phyloP scores from a whole-genome alignment of 1,284 basidiomycete species.

The Malassezia vespertilionis region DNA sequence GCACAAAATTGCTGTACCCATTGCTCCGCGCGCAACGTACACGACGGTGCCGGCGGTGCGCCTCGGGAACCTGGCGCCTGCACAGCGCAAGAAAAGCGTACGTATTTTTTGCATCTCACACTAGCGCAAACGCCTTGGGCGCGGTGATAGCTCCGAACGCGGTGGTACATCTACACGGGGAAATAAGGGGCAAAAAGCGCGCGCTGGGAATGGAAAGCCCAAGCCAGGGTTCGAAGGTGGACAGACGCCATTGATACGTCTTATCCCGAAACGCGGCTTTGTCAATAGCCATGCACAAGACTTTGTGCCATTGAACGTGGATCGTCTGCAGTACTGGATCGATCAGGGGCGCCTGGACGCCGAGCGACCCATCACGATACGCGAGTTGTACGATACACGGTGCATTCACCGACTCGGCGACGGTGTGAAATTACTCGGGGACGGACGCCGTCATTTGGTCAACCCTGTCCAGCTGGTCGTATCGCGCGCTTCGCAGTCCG shows the following conservation, averaged over 20 bases:
- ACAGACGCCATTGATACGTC: slow-evolving; percentile 82
- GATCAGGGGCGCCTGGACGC: slow-evolving; percentile 68
- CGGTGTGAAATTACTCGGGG: slow-evolving; percentile 81
- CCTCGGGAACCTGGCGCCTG: slow-evolving; percentile 17
- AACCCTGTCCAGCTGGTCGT: slow-evolving; percentile 69
- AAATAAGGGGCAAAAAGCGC: slow-evolving; percentile 89
- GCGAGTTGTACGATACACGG: slow-evolving; percentile 69
- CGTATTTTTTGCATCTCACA: neutral
- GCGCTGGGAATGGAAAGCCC: slow-evolving; percentile 78
- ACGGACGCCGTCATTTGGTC: slow-evolving; percentile 61
- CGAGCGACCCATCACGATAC: slow-evolving; percentile 74
- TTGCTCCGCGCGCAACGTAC: neutral
- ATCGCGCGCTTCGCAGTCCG: slow-evolving; percentile 73
- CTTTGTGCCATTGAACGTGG: slow-evolving; percentile 74
- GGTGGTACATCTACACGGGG: slow-evolving; percentile 87
- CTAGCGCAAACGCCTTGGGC: slow-evolving; percentile 82
- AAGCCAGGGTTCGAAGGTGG: slow-evolving; percentile 78
- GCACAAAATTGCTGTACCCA: neutral
- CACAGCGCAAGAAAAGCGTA: slow-evolving; percentile 11
- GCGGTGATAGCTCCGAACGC: slow-evolving; percentile 78
- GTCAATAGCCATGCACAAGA: slow-evolving; percentile 57
- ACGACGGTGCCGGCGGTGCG: slow-evolving; percentile 4
- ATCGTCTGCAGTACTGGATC: slow-evolving; percentile 81
- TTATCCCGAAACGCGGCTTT: slow-evolving; percentile 88
- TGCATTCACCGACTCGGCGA: slow-evolving; percentile 78